Evolutionary conservation across 306 rosid genomes (phyloP).

Genomic region (Echinosophora koreensis): DNA sequence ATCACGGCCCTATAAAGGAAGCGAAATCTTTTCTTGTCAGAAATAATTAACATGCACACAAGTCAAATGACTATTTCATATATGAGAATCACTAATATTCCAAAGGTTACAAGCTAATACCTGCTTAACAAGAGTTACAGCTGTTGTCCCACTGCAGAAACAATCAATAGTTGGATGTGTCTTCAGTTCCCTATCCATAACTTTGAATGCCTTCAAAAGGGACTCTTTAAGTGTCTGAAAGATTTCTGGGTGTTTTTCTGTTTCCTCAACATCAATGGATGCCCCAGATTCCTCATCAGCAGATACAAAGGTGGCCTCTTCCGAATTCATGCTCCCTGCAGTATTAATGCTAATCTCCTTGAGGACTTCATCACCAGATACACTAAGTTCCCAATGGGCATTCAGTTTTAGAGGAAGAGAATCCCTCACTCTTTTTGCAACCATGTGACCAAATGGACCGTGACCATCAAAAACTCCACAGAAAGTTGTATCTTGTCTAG

Average conservation of each 20-base stretch:
- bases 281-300: constrained; percentile 75
- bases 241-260: constrained; percentile 74
- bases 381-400: constrained; percentile 81
- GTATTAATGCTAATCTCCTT: constrained; percentile 72
- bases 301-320: constrained; percentile 64
- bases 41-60: constrained; percentile 39
- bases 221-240: constrained; percentile 83
- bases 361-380: constrained; percentile 68
- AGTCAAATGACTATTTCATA: constrained; percentile 3
- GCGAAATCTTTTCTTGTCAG: constrained; percentile 42
- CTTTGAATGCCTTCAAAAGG: constrained; percentile 83
- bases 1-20: constrained; percentile 75
- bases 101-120: constrained; percentile 49
- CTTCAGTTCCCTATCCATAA: constrained; percentile 93
- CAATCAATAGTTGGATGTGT: constrained; percentile 75
- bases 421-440: constrained; percentile 98
- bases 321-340: constrained; percentile 74
- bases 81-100: constrained; percentile 12
- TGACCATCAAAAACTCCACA: constrained; percentile 99
- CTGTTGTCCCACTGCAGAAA: constrained; percentile 98
- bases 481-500: constrained; percentile 79
- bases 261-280: constrained; percentile 68
- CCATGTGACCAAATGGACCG: constrained; percentile 98
- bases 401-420: constrained; percentile 91
- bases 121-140: constrained; percentile 93